Evolutionary conservation across 805 yeast genomes (phyloP).

Genomic region (Candida rishiriensis): DNA sequence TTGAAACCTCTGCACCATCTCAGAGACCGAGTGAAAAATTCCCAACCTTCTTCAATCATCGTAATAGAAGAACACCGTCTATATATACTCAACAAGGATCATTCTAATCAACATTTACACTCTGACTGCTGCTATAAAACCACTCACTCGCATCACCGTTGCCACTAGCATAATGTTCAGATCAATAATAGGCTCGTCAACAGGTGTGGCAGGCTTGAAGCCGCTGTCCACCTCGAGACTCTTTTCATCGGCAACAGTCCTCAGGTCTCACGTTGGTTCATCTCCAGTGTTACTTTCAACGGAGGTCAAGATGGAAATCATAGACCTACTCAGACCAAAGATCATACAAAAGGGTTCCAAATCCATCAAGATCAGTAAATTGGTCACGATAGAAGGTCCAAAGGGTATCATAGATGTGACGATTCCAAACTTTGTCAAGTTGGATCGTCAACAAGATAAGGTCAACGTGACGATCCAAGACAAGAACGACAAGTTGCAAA

Average conservation of each 20-base stretch:
- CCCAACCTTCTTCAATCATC: too few relatives aligned
- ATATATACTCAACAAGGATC: too few relatives aligned
- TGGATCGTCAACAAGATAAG: constrained; percentile 36
- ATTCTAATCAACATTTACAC: too few relatives aligned
- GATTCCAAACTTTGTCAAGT: constrained; percentile 66
- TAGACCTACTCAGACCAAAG: constrained; percentile 50
- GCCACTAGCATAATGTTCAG: too few relatives aligned
- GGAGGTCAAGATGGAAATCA: constrained; percentile 48
- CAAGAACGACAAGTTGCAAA: constrained; percentile 63
- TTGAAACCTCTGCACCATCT: too few relatives aligned
- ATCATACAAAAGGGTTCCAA: constrained; percentile 64
- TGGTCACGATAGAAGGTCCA: constrained; percentile 69
- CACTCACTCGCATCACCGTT: too few relatives aligned
- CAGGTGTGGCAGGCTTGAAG: background rate
- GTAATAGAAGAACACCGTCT: too few relatives aligned
- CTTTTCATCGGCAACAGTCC: constrained; percentile 30
- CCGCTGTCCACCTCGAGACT: constrained; percentile 15
- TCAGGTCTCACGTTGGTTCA: constrained; percentile 70
- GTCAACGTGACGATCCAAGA: constrained; percentile 43
- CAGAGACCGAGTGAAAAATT: too few relatives aligned
- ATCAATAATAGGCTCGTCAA: background rate
- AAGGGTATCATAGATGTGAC: constrained; percentile 60
- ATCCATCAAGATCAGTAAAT: constrained; percentile 51
- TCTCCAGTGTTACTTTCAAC: constrained; percentile 66
- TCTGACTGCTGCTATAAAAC: too few relatives aligned